Base-by-base conservation (phyloP, 768 basidiomycete species). In the Russula ochroleuca region DNA sequence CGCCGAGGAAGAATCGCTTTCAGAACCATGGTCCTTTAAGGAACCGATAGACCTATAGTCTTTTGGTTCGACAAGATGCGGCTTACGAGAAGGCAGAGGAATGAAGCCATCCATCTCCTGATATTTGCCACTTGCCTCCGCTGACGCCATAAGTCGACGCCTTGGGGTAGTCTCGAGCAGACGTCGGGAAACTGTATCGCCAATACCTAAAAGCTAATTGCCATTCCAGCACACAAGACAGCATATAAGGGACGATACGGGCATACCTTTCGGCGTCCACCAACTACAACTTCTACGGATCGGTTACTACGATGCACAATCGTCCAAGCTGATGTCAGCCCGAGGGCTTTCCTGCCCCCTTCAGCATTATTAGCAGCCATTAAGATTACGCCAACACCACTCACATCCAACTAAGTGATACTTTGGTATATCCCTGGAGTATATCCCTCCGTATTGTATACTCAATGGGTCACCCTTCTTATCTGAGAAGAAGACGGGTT, bases 51-150 rank as follows among this genome's bases (percentile, higher is more conserved):
- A 80, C 37, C 70, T 64, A 37, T 83, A 82, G 68, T 87, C 84
- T 15, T 78, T 73, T 57, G 79, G 77, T 58, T 80, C 74, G 13
- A 41, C 68, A 52, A 47, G 68, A 66, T 57, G 66, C 64, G 59
- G 73, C n/a, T 72, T 71, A 17, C 75, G 74, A 17, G 84, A 79
- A 19, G 83, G 77, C 10, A 91, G 75, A 45, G 78, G 82, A 33
- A 91, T 75, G 69, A 88, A 85, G 10, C 87, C 88, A 64, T 88
- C 81, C n/a, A 79, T 70, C 72, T 90, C 88, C 61, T 82, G 75
- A 69, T 85, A 83, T 69, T 79, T 84, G 68, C 77, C 74, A 54
- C 69, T 70, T 61, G 76, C 71, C 49, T 73, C 63, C 10, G 68
- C 35, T 43, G 78, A 70, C 28, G 73, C 69, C 21, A 78, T 60